Conservation (phyloP, 2,329 filamentous ascomycete genomes). For the Colletotrichum limetticola region DNA sequence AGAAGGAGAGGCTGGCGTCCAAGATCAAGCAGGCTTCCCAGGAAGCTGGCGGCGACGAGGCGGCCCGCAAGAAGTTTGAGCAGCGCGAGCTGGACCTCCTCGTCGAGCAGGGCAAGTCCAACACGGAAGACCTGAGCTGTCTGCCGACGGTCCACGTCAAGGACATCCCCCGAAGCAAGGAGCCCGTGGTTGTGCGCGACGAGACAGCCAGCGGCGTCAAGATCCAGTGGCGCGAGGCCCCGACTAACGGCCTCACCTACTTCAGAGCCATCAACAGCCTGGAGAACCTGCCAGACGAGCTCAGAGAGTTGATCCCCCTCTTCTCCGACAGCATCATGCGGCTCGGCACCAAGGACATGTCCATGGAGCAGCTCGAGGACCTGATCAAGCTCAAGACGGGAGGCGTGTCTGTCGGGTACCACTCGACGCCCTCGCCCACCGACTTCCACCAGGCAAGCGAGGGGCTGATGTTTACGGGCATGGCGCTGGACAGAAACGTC, state of each 20-base stretch:
- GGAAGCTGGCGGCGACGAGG: slow-evolving; percentile 75
- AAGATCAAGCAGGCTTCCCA: slow-evolving; percentile 79
- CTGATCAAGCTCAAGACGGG: slow-evolving; percentile 96
- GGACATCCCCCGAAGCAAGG: slow-evolving; percentile 86
- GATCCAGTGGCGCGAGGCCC: slow-evolving; percentile 90
- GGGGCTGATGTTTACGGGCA: slow-evolving; percentile 86
- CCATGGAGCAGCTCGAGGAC: slow-evolving; percentile 96
- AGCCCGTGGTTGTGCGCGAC: slow-evolving; percentile 69
- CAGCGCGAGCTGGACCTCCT: slow-evolving; percentile 84
- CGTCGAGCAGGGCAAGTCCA: slow-evolving; percentile 84
- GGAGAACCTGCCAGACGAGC: slow-evolving; percentile 82
- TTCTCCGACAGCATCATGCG: slow-evolving; percentile 95
- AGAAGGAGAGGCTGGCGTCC: slow-evolving; percentile 75
- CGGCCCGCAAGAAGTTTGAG: slow-evolving; percentile 78
- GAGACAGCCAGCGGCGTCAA: slow-evolving; percentile 73
- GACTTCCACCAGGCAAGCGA: slow-evolving; percentile 79
- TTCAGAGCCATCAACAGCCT: slow-evolving; percentile 89
- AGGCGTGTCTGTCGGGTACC: slow-evolving; percentile 86
- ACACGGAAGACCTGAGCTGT: slow-evolving; percentile 85
- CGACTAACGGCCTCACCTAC: slow-evolving; percentile 96
- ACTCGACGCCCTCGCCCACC: slow-evolving; percentile 81
- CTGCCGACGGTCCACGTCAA: slow-evolving; percentile 88
- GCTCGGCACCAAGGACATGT: slow-evolving; percentile 85
- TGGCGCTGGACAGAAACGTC: slow-evolving; percentile 89
- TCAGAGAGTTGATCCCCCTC: slow-evolving; percentile 85